Percentiles rank a stretch among this genome's conserved stretches.
Evolutionary conservation across 768 basidiomycete genomes (phyloP).

Genomic region (Epithele typhae): DNA sequence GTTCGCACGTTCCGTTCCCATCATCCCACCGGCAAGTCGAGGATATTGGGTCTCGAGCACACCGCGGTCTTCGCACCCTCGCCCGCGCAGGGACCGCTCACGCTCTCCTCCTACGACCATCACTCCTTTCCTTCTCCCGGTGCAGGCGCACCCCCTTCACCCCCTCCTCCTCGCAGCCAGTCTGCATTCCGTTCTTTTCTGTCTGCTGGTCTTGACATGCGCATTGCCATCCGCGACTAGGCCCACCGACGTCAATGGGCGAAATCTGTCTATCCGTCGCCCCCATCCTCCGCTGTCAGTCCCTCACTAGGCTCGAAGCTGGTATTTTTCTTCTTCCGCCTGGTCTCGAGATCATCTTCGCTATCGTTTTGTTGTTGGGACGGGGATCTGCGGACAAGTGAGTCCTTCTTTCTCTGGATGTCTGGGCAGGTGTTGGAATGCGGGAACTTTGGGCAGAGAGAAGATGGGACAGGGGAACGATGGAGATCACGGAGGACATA

Average conservation of each 20-base stretch:
- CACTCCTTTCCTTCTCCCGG: conserved; percentile 18
- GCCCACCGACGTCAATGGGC: conserved; percentile 36
- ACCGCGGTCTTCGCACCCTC: not conserved
- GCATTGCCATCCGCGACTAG: conserved; percentile 13
- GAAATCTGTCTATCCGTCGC: conserved; percentile 66
- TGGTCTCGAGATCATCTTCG: conserved; percentile 57
- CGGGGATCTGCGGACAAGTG: conserved; percentile 24
- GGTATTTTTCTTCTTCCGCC: conserved; percentile 57
- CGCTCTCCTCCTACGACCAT: conserved; percentile 6
- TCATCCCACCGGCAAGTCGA: not conserved
- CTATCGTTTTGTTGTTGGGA: conserved; percentile 47
- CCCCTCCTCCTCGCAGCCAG: conserved; percentile 40
- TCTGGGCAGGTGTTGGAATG: no score
- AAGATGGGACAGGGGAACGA: no score
- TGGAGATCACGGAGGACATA: no score
- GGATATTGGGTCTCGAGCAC: not conserved
- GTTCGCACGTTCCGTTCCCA: conserved; percentile 5
- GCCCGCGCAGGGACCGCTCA: not conserved
- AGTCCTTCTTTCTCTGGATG: conserved; percentile 3
- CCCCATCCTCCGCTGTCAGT: conserved; percentile 66
- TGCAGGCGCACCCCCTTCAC: conserved; percentile 29
- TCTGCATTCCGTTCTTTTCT: conserved; percentile 46
- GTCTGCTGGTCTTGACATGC: conserved; percentile 19
- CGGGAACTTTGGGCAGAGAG: no score
- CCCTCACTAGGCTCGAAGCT: conserved; percentile 43